phyloP scores from a whole-genome alignment of 345 rosid genomes.

The Odontarrhena argentea region DNA sequence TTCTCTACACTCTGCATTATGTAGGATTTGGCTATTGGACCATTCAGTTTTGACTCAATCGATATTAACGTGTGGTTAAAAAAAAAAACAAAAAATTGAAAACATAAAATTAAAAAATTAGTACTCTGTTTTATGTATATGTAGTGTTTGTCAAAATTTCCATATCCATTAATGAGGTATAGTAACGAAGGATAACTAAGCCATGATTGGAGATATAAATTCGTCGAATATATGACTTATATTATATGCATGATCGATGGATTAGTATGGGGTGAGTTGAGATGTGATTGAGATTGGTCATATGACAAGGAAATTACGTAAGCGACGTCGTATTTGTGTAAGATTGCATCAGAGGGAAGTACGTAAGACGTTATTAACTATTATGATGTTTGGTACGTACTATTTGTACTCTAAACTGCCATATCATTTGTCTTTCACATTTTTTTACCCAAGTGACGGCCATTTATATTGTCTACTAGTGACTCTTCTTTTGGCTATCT shows the following conservation, averaged over 20 bases:
- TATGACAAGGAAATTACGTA: constrained; percentile 33
- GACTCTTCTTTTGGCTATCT: constrained; percentile 11
- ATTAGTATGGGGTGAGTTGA: background rate
- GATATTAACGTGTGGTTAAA: too few relatives aligned
- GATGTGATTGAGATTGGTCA: constrained; percentile 28
- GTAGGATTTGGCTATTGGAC: too few relatives aligned
- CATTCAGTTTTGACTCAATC: too few relatives aligned
- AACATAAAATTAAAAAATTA: too few relatives aligned
- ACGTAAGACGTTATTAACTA: constrained; percentile 36
- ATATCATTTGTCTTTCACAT: constrained; percentile 29
- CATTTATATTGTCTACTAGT: constrained; percentile 20
- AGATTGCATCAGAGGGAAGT: constrained; percentile 34
- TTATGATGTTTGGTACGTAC: constrained; percentile 36
- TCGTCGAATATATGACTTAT: background rate
- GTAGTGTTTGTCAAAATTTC: background rate
- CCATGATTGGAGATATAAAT: background rate
- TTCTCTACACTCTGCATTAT: too few relatives aligned
- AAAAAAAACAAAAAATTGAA: too few relatives aligned
- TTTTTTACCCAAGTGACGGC: constrained; percentile 28
- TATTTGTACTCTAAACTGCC: constrained; percentile 36
- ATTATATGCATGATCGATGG: constrained; percentile 15
- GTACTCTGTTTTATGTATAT: too few relatives aligned
- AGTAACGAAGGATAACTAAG: background rate
- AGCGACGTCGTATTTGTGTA: constrained; percentile 34
- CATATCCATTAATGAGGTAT: background rate